phyloP scores from a whole-genome alignment of 2,329 filamentous ascomycete genomes.

The Nemania serpens region DNA sequence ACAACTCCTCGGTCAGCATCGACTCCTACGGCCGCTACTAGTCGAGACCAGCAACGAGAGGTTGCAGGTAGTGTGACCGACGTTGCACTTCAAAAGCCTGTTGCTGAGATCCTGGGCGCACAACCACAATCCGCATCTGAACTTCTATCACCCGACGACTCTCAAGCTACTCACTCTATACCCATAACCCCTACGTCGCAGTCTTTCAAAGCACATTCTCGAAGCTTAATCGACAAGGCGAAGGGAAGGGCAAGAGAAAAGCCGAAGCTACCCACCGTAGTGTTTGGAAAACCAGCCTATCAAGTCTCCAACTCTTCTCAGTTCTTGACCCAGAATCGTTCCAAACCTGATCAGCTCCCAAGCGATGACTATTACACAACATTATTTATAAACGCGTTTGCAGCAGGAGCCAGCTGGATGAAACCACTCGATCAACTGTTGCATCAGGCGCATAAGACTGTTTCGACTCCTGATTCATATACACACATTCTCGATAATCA shows the following conservation, averaged over 20 bases:
- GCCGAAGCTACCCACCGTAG: conserved; percentile 72
- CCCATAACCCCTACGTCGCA: conserved; percentile 40
- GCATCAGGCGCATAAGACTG: conserved; percentile 82
- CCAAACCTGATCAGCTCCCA: conserved; percentile 50
- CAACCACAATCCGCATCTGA: conserved; percentile 22
- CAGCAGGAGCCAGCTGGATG: conserved; percentile 61
- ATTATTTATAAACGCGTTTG: conserved; percentile 63
- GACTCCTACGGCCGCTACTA: background rate
- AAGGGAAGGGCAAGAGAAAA: conserved; percentile 64
- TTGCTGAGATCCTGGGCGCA: conserved; percentile 40
- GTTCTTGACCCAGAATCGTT: conserved; percentile 45
- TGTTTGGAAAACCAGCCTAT: conserved; percentile 72
- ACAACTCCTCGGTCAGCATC: background rate
- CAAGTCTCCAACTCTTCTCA: conserved; percentile 53
- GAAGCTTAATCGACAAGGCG: conserved; percentile 50
- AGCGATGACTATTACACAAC: conserved; percentile 69
- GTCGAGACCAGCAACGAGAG: conserved; percentile 5
- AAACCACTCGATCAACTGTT: conserved; percentile 73
- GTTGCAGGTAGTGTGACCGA: conserved; percentile 28
- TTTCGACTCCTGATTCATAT: conserved; percentile 83
- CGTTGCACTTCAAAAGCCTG: conserved; percentile 40
- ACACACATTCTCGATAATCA: conserved; percentile 84
- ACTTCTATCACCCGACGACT: conserved; percentile 26
- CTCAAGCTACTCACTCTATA: conserved; percentile 27
- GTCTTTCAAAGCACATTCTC: conserved; percentile 34